Evolutionary conservation across 768 basidiomycete genomes (phyloP), one percentile per base, ranked within the genome.

Genomic region (Lanmaoa pseudosensibilis): DNA sequence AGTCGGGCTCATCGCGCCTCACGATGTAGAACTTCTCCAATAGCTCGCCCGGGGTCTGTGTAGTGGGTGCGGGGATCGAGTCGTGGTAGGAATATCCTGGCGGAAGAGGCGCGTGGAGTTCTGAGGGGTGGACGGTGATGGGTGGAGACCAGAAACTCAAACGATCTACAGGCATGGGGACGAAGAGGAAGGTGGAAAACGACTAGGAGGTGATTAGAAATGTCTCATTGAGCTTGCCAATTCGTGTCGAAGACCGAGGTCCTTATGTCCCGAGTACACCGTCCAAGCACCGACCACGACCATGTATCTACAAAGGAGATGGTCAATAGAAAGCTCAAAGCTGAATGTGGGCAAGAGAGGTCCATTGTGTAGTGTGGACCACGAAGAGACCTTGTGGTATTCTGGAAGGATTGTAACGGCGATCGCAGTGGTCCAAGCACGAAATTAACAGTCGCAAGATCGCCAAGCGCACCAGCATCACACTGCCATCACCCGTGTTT

Each of bases 31-130:
- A 9, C 0, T 6, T 15, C 0, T 15, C 36, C 39, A 59, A 39
- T 7, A 65, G 45, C n/a, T 65, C 44, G 15, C 38, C 38, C 0
- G 65, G 62, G 16, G 25, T 52, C 37, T 6, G 33, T 12, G 3
- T 46, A 2, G 57, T 52, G 3, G n/a, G 9, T 5, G 36, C 1
- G 2, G 58, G 54, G 2, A 56, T 12, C 0, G 45, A 21, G 16
- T 19, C 13, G 0, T 5, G 32, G 36, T 50, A 46, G 5, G 15
- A 2, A 8, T 30, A 34, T 25, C 34, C 43, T 4, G 41, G 13
- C 2, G 56, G 44, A 50, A 50, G 47, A 5, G 34, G 52, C 2
- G 1, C 4, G 2, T 52, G 36, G 19, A 65, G 59, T 4, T 58
- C 37, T 8, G 16, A 32, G 1, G 56, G 63, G 2, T 33, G 18